Evolutionary conservation across 2,329 filamentous ascomycete genomes (phyloP).

Genomic region (Neofusicoccum umdonicola): DNA sequence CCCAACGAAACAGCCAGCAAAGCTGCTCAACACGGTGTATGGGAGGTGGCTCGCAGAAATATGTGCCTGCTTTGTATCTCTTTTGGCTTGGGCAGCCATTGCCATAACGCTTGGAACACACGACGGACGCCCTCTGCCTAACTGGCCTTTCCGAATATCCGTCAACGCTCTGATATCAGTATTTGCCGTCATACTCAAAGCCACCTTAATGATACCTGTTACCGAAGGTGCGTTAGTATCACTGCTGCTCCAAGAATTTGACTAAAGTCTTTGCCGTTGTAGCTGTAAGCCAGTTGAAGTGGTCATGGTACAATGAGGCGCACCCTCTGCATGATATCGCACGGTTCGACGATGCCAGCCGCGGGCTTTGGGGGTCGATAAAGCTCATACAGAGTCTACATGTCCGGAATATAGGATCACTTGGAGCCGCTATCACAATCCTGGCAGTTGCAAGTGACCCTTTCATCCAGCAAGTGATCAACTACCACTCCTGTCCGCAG

Average conservation of each 20-base stretch:
- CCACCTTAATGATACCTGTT: not conserved
- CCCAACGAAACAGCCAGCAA: too few relatives aligned
- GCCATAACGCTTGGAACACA: not conserved
- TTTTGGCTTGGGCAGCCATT: not conserved
- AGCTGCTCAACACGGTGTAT: too few relatives aligned
- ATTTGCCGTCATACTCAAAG: constrained; percentile 2
- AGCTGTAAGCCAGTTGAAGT: not conserved
- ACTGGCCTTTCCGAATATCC: not conserved
- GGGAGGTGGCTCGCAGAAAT: not conserved
- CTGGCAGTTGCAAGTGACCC: not conserved
- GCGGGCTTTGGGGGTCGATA: not conserved
- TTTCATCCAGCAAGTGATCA: constrained; percentile 3
- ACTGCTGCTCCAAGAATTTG: too few relatives aligned
- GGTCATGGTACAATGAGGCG: not conserved
- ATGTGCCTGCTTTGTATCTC: not conserved
- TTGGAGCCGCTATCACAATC: not conserved
- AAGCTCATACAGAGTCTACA: not conserved
- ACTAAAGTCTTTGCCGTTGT: not conserved
- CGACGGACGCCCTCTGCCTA: not conserved
- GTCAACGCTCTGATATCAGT: not conserved
- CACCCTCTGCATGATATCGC: not conserved
- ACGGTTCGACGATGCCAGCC: not conserved
- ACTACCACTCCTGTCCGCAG: not conserved
- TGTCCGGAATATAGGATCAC: not conserved
- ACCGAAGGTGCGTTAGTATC: not conserved